A percentile compares a stretch with the other conserved stretches of the same genome.
These are phyloP conservation scores for Podosphaera xanthii DNA, from an alignment of 2,329 filamentous ascomycete species.

Conservation along the genomic window DNA sequence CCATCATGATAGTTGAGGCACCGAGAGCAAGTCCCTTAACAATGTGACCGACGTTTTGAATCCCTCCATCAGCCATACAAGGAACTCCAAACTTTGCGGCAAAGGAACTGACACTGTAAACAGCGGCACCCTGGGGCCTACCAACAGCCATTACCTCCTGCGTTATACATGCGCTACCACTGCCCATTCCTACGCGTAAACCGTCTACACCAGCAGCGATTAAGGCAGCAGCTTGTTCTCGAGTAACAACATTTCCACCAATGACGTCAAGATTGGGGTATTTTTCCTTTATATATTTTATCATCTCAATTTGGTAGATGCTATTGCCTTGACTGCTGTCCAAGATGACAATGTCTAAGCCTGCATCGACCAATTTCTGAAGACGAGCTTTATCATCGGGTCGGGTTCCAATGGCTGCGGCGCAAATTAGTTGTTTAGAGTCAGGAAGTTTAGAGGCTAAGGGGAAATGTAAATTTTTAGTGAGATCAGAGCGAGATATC, in stretches of 20 bases:
- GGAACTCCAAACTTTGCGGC: constrained; percentile 86
- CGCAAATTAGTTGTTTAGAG: constrained; percentile 92
- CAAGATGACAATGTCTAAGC: constrained; percentile 81
- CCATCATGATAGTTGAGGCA: constrained; percentile 97
- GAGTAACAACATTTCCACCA: constrained; percentile 93
- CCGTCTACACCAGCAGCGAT: constrained; percentile 91
- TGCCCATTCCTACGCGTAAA: constrained; percentile 96
- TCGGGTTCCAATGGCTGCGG: constrained; percentile 84
- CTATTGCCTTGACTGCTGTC: constrained; percentile 96
- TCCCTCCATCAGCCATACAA: constrained; percentile 91
- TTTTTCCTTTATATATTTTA: constrained; percentile 80
- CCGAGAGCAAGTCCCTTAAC: constrained; percentile 93
- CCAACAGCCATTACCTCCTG: constrained; percentile 99
- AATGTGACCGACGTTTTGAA: constrained; percentile 97
- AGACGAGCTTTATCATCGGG: constrained; percentile 79
- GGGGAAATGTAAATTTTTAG: constrained; percentile 96
- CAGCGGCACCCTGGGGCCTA: constrained; percentile 79
- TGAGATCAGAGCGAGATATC: constrained; percentile 83
- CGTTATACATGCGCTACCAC: constrained; percentile 92
- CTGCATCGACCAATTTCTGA: constrained; percentile 73
- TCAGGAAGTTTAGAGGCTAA: constrained; percentile 87
- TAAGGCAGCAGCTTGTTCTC: constrained; percentile 77
- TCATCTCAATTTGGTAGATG: constrained; percentile 97
- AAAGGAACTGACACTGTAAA: constrained; percentile 75
- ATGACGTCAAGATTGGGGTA: constrained; percentile 82